A percentile compares a stretch with the other conserved stretches of the same genome.
Conservation (phyloP, 495 filamentous ascomycete species). For the Penicillium paxilli region DNA sequence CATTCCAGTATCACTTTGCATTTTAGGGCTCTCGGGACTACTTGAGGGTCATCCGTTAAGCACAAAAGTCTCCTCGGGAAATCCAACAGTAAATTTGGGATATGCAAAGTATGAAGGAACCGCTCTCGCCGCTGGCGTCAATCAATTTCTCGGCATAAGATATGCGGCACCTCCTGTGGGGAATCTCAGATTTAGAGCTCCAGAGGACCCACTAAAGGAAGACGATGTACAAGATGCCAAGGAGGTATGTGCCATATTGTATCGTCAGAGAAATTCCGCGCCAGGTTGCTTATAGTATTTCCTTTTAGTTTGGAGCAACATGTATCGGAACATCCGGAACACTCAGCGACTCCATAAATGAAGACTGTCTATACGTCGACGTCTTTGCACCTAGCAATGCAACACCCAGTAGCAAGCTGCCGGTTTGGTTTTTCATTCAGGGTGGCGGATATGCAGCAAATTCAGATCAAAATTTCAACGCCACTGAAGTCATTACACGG, state of each 20-base stretch:
- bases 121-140: constrained; percentile 39
- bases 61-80: neutral
- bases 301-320: constrained; percentile 39
- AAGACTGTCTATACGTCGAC: constrained; percentile 72
- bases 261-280: too few species aligned
- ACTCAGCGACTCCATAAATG: constrained; percentile 38
- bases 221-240: constrained; percentile 38
- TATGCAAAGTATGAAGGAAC: constrained; percentile 39
- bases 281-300: neutral
- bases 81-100: constrained; percentile 30
- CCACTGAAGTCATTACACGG: constrained; percentile 53
- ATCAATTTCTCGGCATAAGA: constrained; percentile 60
- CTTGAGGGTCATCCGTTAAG: neutral
- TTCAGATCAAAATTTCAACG: constrained; percentile 66
- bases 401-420: constrained; percentile 49
- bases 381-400: constrained; percentile 63
- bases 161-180: constrained; percentile 57
- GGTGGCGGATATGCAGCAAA: constrained; percentile 66
- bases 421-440: constrained; percentile 71
- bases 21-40: neutral
- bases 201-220: constrained; percentile 43
- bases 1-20: neutral
- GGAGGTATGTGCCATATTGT: constrained; percentile 21
- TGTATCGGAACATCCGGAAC: constrained; percentile 25
- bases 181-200: constrained; percentile 55